Base-by-base conservation (phyloP, 2,329 filamentous ascomycete genomes). In the Nigrospora osmanthi region DNA sequence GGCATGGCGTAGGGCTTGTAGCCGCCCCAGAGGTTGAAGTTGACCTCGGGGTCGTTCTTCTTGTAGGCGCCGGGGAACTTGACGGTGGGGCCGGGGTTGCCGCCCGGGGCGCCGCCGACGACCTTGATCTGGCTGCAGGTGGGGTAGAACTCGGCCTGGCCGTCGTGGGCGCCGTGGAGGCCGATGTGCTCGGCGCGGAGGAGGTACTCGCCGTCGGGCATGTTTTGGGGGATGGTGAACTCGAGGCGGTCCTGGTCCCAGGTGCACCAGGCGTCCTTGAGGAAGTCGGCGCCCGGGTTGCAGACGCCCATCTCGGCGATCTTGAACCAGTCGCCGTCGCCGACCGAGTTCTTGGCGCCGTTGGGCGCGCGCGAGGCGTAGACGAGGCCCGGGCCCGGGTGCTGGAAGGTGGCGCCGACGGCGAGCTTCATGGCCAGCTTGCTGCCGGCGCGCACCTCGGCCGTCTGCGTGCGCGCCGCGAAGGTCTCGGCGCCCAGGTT, bases 161-260 rank as follows among this genome's bases (percentile, higher is more conserved):
- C 45, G 14, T 46, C 51, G 19, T 15, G 52, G 1, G 55, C 53
- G 6, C 48, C 49, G 38, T 59, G 57, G 14, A 59, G 45, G 16
- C 51, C 56, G 14, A 59, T 42, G 32, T 59, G 57, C 44, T 59
- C 57, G 35, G 49, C 49, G 38, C 57, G 54, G 33, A 59, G 47
- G 14, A 58, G 54, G 44, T 59, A 59, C 43, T 58, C 51, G 35
- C 56, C 56, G 6, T 49, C 41, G 4, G 56, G 56, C 14, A 54
- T 43, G 30, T 45, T 50, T 23, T 38, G 38, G 12, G 56, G 56
- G 33, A 59, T 53, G 16, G 49, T 45, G 48, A 58, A 57, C 30
- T 47, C 47, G 37, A 47, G 17, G 37, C 44, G 42, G 39, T 45
- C 35, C 45, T 49, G 38, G 38, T 37, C 30, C 39, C 42, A 47